phyloP scores from a whole-genome alignment of 257 asterid species.

The Scutellaria minor region DNA sequence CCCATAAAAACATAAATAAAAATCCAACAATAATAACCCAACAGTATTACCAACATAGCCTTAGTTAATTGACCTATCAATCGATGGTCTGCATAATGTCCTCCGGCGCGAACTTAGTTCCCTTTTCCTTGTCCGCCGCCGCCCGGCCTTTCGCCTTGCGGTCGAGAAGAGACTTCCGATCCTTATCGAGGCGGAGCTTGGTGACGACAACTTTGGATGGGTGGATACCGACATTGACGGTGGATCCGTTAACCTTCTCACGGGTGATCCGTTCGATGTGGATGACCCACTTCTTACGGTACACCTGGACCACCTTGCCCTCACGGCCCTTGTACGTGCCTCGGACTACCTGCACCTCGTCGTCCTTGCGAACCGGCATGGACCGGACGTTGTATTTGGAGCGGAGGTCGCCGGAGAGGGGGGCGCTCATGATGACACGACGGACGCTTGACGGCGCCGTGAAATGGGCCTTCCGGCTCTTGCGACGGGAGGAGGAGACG shows the following conservation, averaged over 20 bases:
- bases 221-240: conserved; percentile 84
- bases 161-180: conserved; percentile 74
- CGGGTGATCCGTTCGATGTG: conserved; percentile 86
- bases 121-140: conserved; percentile 89
- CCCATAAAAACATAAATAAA: conserved; percentile 16
- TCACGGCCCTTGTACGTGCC: conserved; percentile 94
- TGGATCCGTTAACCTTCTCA: conserved; percentile 83
- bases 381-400: conserved; percentile 76
- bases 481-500: conserved; percentile 85
- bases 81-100: conserved; percentile 81
- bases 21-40: conserved; percentile 32
- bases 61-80: conserved; percentile 36
- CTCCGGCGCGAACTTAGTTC: conserved; percentile 77
- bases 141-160: conserved; percentile 91
- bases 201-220: conserved; percentile 72
- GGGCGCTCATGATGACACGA: conserved; percentile 86
- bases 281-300: conserved; percentile 94
- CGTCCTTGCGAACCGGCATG: conserved; percentile 90
- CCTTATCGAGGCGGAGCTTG: conserved; percentile 88
- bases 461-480: conserved; percentile 89
- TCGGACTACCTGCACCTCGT: conserved; percentile 84
- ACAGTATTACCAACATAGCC: background rate
- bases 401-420: conserved; percentile 67
- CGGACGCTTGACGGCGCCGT: conserved; percentile 90
- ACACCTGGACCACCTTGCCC: conserved; percentile 84